Conservation (phyloP, 768 basidiomycete species). For the Clavaria fumosa region DNA sequence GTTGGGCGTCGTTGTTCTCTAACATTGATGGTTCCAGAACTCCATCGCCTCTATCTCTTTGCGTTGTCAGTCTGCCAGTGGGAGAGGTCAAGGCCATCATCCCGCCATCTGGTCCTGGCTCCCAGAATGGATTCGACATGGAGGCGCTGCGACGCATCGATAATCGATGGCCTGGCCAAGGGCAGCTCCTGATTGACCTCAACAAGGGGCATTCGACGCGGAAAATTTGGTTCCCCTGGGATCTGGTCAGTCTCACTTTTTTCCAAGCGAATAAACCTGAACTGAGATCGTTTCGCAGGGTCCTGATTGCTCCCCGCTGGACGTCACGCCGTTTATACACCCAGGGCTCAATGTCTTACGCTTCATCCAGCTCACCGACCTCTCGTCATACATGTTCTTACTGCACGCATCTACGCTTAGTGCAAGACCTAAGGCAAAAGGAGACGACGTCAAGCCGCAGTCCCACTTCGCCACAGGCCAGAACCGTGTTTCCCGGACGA, state of each 20-base stretch:
- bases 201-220: slow-evolving; percentile 5
- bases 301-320: slow-evolving; percentile 3
- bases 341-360: slow-evolving; percentile 5
- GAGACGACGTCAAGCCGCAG: too few relatives aligned
- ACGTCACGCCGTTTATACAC: slow-evolving; percentile 8
- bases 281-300: background rate
- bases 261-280: background rate
- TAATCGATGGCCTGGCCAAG: slow-evolving; percentile 7
- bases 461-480: too few relatives aligned
- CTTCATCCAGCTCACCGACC: slow-evolving; percentile 7
- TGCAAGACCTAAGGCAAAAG: background rate
- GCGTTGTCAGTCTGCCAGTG: slow-evolving; percentile 4
- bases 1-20: background rate
- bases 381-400: slow-evolving; percentile 7
- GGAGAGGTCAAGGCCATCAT: background rate
- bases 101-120: background rate
- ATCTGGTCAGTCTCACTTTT: slow-evolving; percentile 6
- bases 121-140: background rate
- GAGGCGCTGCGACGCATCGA: slow-evolving; percentile 2
- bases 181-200: slow-evolving; percentile 8
- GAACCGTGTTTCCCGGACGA: too few relatives aligned
- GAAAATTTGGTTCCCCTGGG: slow-evolving; percentile 3
- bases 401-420: slow-evolving; percentile 6
- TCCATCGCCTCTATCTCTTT: background rate
- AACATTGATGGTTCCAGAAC: background rate